Conservation (phyloP, 305 asterid species). For the Salvia sclarea region DNA sequence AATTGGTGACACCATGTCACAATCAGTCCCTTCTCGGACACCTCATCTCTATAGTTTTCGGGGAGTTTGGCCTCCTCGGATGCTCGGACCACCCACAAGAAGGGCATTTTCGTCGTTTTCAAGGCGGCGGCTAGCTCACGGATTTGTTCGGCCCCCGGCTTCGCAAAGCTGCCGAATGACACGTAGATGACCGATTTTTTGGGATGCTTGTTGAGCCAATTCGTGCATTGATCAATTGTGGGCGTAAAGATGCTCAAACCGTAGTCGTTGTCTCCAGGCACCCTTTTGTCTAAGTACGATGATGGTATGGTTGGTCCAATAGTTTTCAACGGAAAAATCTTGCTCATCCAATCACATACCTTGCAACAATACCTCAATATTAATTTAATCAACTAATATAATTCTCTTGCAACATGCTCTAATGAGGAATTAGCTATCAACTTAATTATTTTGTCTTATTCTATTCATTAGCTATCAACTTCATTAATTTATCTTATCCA, state of each 20-base stretch:
- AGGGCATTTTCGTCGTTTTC: slow-evolving; percentile 9
- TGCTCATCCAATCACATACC: slow-evolving; percentile 24
- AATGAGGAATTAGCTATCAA: too few relatives aligned
- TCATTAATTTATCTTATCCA: too few relatives aligned
- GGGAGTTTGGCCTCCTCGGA: slow-evolving; percentile 41
- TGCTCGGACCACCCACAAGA: slow-evolving; percentile 45
- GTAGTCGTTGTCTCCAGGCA: slow-evolving; percentile 34
- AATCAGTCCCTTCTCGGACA: slow-evolving; percentile 23
- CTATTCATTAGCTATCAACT: too few relatives aligned
- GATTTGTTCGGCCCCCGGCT: slow-evolving; percentile 25
- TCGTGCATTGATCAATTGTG: slow-evolving; percentile 19
- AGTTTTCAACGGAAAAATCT: slow-evolving; percentile 9
- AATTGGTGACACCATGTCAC: slow-evolving; percentile 42
- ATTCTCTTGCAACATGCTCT: too few relatives aligned
- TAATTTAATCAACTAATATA: too few relatives aligned
- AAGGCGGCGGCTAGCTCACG: slow-evolving; percentile 36
- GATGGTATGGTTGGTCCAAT: slow-evolving; percentile 46
- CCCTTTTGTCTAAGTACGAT: slow-evolving; percentile 33
- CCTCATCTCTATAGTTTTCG: slow-evolving; percentile 6
- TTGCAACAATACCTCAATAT: too few relatives aligned
- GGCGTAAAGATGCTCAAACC: slow-evolving; percentile 33
- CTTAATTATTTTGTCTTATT: too few relatives aligned
- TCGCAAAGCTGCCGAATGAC: slow-evolving; percentile 42
- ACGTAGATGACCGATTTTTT: slow-evolving; percentile 30
- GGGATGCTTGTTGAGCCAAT: slow-evolving; percentile 31